Evolutionary conservation across 2,329 filamentous ascomycete genomes (phyloP).

Genomic region (Trichoderma atrobrunneum): DNA sequence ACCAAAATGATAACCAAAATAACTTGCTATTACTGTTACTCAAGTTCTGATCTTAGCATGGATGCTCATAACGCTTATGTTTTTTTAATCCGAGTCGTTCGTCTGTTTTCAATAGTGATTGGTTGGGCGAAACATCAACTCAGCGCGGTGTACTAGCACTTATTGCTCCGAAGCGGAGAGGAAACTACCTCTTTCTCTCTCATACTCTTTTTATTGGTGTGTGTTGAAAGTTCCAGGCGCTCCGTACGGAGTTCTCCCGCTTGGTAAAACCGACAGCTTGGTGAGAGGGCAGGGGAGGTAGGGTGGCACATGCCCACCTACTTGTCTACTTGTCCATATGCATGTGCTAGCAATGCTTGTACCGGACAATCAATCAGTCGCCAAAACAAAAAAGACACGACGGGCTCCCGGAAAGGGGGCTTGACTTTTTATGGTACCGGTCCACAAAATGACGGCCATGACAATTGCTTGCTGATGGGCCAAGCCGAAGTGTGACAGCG

Average conservation of each 20-base stretch:
- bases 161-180: neutral
- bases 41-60: neutral
- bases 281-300: constrained; percentile 5
- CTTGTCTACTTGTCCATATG: constrained; percentile 4
- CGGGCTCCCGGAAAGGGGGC: constrained; percentile 4
- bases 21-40: neutral
- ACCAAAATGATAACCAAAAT: neutral
- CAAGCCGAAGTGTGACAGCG: constrained; percentile 14
- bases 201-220: neutral
- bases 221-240: neutral
- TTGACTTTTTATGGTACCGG: neutral
- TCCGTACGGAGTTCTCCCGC: neutral
- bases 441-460: constrained; percentile 16
- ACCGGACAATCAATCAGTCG: neutral
- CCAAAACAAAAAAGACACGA: neutral
- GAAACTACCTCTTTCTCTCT: neutral
- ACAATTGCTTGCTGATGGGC: constrained; percentile 13
- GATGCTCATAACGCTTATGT: neutral
- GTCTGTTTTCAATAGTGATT: neutral
- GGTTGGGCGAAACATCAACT: neutral
- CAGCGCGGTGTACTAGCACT: neutral
- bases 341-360: constrained; percentile 11
- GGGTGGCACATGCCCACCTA: constrained; percentile 6
- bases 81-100: neutral
- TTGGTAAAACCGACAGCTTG: constrained; percentile 15